Percentiles rank a stretch among this genome's conserved stretches.
Evolutionary conservation across 495 filamentous ascomycete species (phyloP).

Genomic region (Daldinia loculata): DNA sequence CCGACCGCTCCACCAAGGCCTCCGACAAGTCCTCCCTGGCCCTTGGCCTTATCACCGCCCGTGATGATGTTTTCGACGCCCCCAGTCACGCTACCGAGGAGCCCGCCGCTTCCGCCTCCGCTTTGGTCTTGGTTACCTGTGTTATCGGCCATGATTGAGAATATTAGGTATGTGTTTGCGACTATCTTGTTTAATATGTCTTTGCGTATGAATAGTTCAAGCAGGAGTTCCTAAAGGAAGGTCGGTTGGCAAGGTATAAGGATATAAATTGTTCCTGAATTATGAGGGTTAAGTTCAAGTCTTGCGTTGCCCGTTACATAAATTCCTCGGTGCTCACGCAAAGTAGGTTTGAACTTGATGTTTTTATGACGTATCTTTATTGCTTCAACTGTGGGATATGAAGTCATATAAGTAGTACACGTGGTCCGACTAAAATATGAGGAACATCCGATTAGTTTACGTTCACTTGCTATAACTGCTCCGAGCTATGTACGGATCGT

Average conservation of each 20-base stretch:
- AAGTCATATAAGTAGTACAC: neutral
- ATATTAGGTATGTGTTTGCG: neutral
- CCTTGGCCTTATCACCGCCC: conserved; percentile 52
- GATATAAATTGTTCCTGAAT: no score
- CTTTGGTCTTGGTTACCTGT: conserved; percentile 19
- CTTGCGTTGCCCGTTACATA: neutral
- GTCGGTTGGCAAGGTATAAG: no score
- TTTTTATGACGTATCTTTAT: neutral
- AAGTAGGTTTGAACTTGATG: neutral
- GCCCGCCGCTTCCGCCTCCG: conserved; percentile 30
- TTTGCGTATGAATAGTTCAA: no score
- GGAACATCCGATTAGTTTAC: neutral
- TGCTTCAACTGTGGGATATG: neutral
- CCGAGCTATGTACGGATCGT: neutral
- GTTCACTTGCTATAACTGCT: neutral
- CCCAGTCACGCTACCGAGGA: conserved; percentile 50
- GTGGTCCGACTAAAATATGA: neutral
- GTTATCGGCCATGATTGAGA: conserved; percentile 18
- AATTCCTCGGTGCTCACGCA: neutral
- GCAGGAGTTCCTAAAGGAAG: no score
- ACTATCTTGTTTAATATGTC: neutral
- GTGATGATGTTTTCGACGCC: conserved; percentile 52
- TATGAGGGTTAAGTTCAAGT: neutral
- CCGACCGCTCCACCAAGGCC: conserved; percentile 46
- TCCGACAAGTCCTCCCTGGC: conserved; percentile 53